Evolutionary conservation across 257 asterid genomes (phyloP).

Genomic region (Catharanthus roseus): DNA sequence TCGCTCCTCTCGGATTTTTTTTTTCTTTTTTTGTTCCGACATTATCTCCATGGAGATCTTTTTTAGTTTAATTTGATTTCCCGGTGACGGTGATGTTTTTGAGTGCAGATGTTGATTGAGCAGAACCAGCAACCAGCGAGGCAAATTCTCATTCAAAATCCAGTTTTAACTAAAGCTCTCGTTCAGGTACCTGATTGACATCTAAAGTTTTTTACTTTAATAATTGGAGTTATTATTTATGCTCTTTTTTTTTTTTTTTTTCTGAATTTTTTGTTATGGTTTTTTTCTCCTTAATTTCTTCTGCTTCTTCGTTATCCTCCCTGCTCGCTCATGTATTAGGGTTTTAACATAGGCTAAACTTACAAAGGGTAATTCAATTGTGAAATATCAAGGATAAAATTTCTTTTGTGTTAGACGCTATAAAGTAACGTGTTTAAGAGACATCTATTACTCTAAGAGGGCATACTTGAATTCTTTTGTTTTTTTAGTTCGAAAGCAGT

Average conservation of each 20-base stretch:
- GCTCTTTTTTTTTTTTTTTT: background rate
- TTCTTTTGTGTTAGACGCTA: background rate
- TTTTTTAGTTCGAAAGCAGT: too few relatives aligned
- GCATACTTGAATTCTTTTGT: background rate
- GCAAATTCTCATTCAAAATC: constrained; percentile 87
- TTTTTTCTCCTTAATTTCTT: background rate
- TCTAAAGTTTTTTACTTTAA: background rate
- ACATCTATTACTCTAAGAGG: background rate
- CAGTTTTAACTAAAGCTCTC: constrained; percentile 79
- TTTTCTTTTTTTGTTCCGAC: background rate
- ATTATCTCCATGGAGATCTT: background rate
- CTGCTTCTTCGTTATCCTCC: background rate
- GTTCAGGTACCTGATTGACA: constrained; percentile 61
- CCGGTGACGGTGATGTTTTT: background rate
- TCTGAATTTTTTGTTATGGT: background rate
- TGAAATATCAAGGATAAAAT: background rate
- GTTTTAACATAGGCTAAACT: too few relatives aligned
- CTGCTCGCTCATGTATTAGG: background rate
- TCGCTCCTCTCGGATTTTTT: background rate
- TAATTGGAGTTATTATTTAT: background rate
- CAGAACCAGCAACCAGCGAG: constrained; percentile 93
- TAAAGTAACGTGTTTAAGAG: background rate
- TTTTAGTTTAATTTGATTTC: background rate
- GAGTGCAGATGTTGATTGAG: constrained; percentile 63
- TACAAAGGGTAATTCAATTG: background rate